These are phyloP conservation scores for Aureobasidium sp. DNA, from an alignment of 2,329 filamentous ascomycete genomes.

Conservation along the genomic window DNA sequence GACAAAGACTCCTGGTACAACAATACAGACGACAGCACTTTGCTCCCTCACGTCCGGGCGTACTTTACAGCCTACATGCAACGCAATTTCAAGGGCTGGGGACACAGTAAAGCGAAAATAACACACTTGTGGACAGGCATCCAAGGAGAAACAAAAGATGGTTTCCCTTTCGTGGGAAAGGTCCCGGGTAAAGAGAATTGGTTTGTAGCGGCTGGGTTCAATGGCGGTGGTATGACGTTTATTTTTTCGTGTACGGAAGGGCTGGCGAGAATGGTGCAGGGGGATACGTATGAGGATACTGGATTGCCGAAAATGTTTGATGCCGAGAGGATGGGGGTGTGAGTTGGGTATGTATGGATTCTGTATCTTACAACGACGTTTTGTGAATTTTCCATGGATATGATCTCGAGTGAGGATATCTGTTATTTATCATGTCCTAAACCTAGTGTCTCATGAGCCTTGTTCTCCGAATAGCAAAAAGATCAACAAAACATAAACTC, in stretches of 20 bases:
- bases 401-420: no score
- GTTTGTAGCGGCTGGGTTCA: conserved; percentile 52
- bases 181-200: conserved; percentile 38
- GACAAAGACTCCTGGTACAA: conserved; percentile 43
- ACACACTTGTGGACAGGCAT: conserved; percentile 37
- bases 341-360: no score
- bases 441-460: no score
- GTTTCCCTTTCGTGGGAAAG: conserved; percentile 37
- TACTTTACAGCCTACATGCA: conserved; percentile 38
- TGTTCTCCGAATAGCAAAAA: no score
- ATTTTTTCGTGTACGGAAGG: conserved; percentile 45
- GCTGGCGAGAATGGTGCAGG: conserved; percentile 44
- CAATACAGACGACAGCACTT: conserved; percentile 46
- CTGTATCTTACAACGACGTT: no score
- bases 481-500: no score
- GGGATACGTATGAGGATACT: conserved; percentile 23
- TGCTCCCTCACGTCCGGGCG: conserved; percentile 42
- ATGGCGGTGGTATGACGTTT: conserved; percentile 44
- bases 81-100: conserved; percentile 42
- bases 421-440: no score
- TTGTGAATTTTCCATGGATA: no score
- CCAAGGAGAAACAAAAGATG: conserved; percentile 44
- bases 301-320: conserved; percentile 49
- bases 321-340: conserved; percentile 25
- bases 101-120: conserved; percentile 25